Percentiles rank a stretch among this genome's conserved stretches.
Conservation (phyloP, 495 filamentous ascomycete genomes). For the Jackrogersella minutella region DNA sequence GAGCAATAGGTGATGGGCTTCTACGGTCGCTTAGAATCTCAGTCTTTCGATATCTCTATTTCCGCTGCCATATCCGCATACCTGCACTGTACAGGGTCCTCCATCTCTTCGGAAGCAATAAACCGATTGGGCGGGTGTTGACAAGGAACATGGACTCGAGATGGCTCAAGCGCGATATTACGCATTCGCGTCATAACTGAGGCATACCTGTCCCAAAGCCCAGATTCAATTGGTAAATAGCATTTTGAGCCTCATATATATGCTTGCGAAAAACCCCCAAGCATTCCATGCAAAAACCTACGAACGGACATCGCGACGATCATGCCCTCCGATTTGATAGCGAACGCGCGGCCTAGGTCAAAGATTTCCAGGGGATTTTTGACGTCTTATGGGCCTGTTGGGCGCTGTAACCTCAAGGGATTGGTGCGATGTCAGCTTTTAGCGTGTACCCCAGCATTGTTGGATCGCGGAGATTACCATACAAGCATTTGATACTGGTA, state of each 20-base stretch:
- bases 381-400: background rate
- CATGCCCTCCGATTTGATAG: background rate
- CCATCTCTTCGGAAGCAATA: background rate
- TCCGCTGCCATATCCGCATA: conserved; percentile 14
- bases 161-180: too few relatives aligned
- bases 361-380: background rate
- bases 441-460: background rate
- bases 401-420: background rate
- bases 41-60: background rate
- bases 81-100: background rate
- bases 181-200: too few relatives aligned
- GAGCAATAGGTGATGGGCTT: background rate
- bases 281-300: background rate
- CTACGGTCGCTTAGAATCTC: background rate
- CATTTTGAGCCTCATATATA: too few relatives aligned
- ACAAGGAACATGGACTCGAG: too few relatives aligned
- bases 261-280: too few relatives aligned
- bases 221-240: too few relatives aligned
- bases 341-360: background rate
- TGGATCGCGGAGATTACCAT: background rate
- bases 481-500: background rate
- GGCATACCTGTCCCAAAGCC: too few relatives aligned
- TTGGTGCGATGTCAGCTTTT: conserved; percentile 2
- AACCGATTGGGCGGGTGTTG: background rate
- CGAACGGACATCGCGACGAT: background rate